phyloP scores from a whole-genome alignment of 2,329 filamentous ascomycete genomes.

The Hypoxylon sp. region DNA sequence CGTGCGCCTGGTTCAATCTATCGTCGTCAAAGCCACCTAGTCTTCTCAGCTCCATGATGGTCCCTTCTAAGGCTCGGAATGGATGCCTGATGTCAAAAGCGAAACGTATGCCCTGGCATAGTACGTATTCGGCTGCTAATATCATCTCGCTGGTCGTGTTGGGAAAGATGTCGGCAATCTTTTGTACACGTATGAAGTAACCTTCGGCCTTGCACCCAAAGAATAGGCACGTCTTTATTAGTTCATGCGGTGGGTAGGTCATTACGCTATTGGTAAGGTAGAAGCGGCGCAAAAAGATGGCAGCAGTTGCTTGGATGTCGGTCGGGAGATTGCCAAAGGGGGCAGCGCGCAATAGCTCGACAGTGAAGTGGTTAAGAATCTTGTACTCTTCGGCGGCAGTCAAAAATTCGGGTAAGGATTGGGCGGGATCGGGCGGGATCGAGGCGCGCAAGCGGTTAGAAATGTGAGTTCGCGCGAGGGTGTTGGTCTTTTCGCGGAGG shows the following conservation, averaged over 20 bases:
- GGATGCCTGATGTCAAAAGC: slow-evolving; percentile 95
- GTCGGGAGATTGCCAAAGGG: slow-evolving; percentile 67
- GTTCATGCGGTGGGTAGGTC: slow-evolving; percentile 92
- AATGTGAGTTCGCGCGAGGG: slow-evolving; percentile 76
- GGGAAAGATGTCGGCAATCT: slow-evolving; percentile 79
- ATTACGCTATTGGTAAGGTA: slow-evolving; percentile 96
- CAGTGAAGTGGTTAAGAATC: slow-evolving; percentile 83
- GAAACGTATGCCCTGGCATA: slow-evolving; percentile 93
- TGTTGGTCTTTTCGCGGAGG: slow-evolving; percentile 84
- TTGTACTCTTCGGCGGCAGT: slow-evolving; percentile 86
- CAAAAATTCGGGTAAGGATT: slow-evolving; percentile 80
- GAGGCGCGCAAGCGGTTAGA: slow-evolving; percentile 68
- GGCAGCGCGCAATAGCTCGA: slow-evolving; percentile 70
- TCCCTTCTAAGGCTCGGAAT: slow-evolving; percentile 88
- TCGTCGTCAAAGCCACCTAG: slow-evolving; percentile 73
- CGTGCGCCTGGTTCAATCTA: slow-evolving; percentile 74
- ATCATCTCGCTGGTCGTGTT: slow-evolving; percentile 84
- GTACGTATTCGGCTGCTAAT: slow-evolving; percentile 90
- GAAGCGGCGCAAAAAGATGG: slow-evolving; percentile 92
- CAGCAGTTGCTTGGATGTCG: slow-evolving; percentile 78
- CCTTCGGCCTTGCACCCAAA: slow-evolving; percentile 95
- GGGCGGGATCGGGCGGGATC: slow-evolving; percentile 61
- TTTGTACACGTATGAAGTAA: slow-evolving; percentile 75
- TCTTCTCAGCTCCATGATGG: slow-evolving; percentile 83
- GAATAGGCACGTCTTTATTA: slow-evolving; percentile 92